A percentile compares a stretch with the other conserved stretches of the same genome.
phyloP scores from a whole-genome alignment of 2,329 filamentous ascomycete genomes.

The Ophiostoma sp. region DNA sequence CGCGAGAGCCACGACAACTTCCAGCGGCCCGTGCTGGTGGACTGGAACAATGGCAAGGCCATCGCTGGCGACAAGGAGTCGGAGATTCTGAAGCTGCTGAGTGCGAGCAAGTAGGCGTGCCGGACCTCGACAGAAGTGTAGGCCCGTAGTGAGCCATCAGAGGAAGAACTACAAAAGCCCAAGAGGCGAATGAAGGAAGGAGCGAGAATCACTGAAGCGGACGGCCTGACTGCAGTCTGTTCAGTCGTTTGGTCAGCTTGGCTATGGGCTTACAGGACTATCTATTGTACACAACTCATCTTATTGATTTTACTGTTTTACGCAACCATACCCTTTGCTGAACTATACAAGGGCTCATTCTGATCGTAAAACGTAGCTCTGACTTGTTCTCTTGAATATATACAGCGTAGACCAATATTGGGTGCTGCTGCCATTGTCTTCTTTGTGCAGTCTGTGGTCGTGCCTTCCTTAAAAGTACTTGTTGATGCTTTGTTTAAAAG shows the following conservation, averaged over 20 bases:
- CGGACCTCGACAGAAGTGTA: neutral
- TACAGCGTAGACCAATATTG: neutral
- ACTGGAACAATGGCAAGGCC: slow-evolving; percentile 90
- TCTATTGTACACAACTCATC: neutral
- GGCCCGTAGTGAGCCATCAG: neutral
- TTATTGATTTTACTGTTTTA: neutral
- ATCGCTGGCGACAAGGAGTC: slow-evolving; percentile 78
- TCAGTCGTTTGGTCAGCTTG: neutral
- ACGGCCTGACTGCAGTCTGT: neutral
- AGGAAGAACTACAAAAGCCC: neutral
- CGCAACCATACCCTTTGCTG: neutral
- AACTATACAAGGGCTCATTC: neutral
- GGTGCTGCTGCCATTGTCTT: neutral
- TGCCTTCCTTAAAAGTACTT: neutral
- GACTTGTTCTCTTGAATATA: neutral
- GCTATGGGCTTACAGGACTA: neutral
- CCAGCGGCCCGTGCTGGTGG: slow-evolving; percentile 77
- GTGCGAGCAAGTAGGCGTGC: slow-evolving; percentile 34
- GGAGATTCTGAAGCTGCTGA: slow-evolving; percentile 81
- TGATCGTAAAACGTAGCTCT: neutral
- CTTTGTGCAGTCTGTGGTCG: too few species aligned
- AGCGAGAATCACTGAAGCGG: neutral
- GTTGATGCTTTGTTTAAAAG: neutral
- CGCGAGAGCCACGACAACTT: slow-evolving; percentile 69
- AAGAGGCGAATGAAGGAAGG: neutral